Evolutionary conservation across 305 asterid genomes (phyloP).

Genomic region (Fraxinus nigra): DNA sequence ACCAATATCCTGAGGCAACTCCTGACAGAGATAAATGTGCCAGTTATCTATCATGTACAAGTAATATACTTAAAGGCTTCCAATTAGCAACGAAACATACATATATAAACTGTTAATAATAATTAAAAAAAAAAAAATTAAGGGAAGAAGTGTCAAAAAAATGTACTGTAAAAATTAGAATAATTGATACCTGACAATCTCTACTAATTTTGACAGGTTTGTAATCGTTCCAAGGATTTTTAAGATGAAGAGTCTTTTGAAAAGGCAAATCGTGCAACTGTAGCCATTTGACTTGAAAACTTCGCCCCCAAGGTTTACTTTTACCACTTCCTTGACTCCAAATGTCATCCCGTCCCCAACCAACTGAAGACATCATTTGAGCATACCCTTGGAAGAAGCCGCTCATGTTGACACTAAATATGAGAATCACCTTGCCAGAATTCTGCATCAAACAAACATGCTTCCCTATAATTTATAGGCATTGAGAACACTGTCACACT

Average conservation of each 20-base stretch:
- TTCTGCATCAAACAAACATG: constrained; percentile 57
- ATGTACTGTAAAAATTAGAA: constrained; percentile 25
- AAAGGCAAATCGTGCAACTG: constrained; percentile 74
- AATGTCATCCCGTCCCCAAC: constrained; percentile 76
- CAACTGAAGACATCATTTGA: constrained; percentile 81
- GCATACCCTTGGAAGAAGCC: constrained; percentile 98
- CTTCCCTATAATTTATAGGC: constrained; percentile 27
- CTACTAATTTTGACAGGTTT: constrained; percentile 96
- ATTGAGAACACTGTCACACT: constrained; percentile 8
- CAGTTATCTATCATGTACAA: constrained; percentile 16
- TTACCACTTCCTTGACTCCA: constrained; percentile 82
- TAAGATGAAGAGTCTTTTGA: constrained; percentile 82
- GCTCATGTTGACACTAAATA: constrained; percentile 97
- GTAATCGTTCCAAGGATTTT: constrained; percentile 81
- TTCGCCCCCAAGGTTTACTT: constrained; percentile 83
- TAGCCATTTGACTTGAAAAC: constrained; percentile 84
- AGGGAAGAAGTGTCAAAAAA: background rate
- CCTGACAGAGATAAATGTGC: constrained; percentile 52
- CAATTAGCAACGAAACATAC: background rate
- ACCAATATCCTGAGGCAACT: constrained; percentile 84
- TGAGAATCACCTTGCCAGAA: constrained; percentile 89
- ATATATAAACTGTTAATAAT: background rate
- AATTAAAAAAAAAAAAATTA: background rate
- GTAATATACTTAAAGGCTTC: constrained; percentile 20
- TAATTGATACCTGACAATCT: constrained; percentile 77